A percentile compares a stretch with the other conserved stretches of the same genome.
Evolutionary conservation across 345 rosid species (phyloP).

Genomic region (Eucalyptus albens): DNA sequence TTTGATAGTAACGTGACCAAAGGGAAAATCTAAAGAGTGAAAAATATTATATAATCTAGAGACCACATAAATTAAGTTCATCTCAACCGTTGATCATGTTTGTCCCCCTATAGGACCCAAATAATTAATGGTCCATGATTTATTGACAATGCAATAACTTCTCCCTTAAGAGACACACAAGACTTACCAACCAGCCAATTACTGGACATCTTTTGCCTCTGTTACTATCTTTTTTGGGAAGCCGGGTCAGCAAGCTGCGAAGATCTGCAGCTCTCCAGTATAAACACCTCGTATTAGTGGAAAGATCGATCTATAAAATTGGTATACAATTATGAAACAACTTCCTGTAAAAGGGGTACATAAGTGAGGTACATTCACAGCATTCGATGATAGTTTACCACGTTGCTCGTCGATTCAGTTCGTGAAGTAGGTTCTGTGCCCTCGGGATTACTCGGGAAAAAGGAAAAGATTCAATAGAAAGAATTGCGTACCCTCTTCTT

Average conservation of each 20-base stretch:
- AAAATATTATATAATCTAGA: neutral
- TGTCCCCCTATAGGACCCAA: neutral
- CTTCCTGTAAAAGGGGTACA: neutral
- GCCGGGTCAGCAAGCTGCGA: conserved; percentile 34
- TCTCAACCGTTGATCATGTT: neutral
- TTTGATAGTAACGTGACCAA: neutral
- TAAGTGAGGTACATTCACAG: neutral
- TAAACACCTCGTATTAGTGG: neutral
- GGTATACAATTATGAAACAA: neutral
- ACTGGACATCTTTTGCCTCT: conserved; percentile 41
- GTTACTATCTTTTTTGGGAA: conserved; percentile 39
- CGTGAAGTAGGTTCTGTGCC: neutral
- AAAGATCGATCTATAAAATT: neutral
- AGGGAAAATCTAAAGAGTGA: neutral
- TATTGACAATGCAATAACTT: neutral
- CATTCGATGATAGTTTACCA: neutral
- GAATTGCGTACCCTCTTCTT: conserved; percentile 26
- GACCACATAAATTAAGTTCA: neutral
- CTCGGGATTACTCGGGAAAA: neutral
- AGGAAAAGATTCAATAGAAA: neutral
- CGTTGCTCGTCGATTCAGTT: neutral
- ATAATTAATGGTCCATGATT: neutral
- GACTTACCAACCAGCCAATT: conserved; percentile 66
- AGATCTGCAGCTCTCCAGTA: neutral
- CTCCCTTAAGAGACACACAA: neutral